Base-by-base conservation (phyloP, 1,284 basidiomycete genomes). In the Apiotrichum veenhuisii region DNA sequence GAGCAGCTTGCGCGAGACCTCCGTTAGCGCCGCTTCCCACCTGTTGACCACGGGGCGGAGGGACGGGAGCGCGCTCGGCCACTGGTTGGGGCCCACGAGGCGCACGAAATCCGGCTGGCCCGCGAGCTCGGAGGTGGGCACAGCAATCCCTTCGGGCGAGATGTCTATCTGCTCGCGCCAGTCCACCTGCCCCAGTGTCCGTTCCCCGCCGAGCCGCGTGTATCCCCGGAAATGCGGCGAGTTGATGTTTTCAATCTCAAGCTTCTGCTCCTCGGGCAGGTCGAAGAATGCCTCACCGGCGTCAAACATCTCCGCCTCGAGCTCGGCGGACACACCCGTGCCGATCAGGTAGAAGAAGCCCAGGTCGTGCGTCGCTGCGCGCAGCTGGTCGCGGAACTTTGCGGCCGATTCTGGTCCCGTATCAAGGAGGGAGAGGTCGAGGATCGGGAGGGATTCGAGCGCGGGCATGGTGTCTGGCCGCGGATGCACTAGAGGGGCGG, bases 281-380 rank as follows among this genome's bases (percentile, higher is more conserved):
- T 64, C 60, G 50, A 71, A 71, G 59, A 71, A 69, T 10, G 55
- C 50, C 45, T 64, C 64, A 0, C 64, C 64, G 1, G 61, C 57
- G 17, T 45, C 34, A 18, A 66, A 57, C 33, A 71, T 61, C 18
- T 59, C 60, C 20, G 63, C 47, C 47, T 69, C 58, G 46, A 67
- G 64, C 23, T 47, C 58, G 1, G 59, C 33, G 11, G 57, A 47
- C 22, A 71, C 52, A 2, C 66, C 66, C 20, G 69, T 68, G 23
- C 63, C 63, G 5, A 60, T 64, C 3, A 69, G 64, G 54, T 71
- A 69, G 64, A 71, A 68, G 66, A 71, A 71, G 30, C 69, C 69
- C 14, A 58, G 26, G 11, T 58, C 54, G 41, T 58, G 60, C 1
- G 60, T 58, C 14, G 60, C 60, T 0, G 26, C 20, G 10, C 51